Evolutionary conservation across 2,329 filamentous ascomycete genomes (phyloP).

Genomic region (Ceratocystis smalleyi): DNA sequence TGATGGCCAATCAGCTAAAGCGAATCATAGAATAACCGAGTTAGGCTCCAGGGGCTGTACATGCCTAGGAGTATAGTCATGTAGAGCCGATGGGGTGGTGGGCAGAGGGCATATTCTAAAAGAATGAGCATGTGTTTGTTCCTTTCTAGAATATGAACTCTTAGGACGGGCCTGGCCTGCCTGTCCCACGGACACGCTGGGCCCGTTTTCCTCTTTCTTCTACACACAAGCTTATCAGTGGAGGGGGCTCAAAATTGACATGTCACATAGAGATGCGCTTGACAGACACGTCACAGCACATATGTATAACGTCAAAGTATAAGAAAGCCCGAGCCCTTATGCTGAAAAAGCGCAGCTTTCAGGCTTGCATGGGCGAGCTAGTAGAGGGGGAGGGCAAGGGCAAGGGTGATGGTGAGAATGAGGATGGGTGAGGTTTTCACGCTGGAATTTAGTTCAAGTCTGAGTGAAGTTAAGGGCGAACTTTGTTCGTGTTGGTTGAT

Average conservation of each 20-base stretch:
- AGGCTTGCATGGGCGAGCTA: not conserved
- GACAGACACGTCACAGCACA: constrained; percentile 5
- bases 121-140: not conserved
- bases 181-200: too few species aligned
- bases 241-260: not conserved
- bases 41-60: too few species aligned
- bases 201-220: too few species aligned
- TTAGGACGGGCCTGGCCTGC: too few species aligned
- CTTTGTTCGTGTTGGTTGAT: too few species aligned
- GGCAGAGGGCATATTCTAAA: not conserved
- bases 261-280: not conserved
- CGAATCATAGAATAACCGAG: too few species aligned
- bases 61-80: too few species aligned
- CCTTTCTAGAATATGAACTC: too few species aligned
- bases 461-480: too few species aligned
- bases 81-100: not conserved
- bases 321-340: not conserved
- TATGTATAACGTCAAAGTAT: not conserved
- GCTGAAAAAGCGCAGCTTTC: not conserved
- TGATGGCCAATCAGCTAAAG: too few species aligned
- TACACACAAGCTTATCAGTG: not conserved
- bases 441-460: too few species aligned
- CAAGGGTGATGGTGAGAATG: not conserved
- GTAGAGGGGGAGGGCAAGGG: not conserved
- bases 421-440: too few species aligned